phyloP scores from a whole-genome alignment of 139 green algal genomes.

The Chlamydomonas sphaeroides region DNA sequence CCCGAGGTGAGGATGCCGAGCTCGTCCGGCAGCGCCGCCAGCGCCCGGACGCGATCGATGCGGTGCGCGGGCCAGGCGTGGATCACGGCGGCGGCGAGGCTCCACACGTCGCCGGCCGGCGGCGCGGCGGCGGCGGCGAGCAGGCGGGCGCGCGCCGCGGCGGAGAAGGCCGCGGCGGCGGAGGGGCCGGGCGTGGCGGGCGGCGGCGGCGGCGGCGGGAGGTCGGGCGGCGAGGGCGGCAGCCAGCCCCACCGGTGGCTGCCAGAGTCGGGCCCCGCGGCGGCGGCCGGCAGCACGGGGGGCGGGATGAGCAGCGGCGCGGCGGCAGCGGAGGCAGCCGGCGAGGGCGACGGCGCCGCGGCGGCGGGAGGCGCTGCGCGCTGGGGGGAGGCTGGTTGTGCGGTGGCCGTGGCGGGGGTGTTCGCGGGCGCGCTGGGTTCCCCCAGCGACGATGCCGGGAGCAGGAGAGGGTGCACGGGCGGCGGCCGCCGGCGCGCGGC shows the following conservation, averaged over 20 bases:
- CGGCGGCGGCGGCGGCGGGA: not conserved
- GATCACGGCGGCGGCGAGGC: constrained; percentile 7
- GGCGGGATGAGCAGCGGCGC: constrained; percentile 9
- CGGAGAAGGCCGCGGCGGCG: not conserved
- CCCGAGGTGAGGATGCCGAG: constrained; percentile 13
- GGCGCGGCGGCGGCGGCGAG: not conserved
- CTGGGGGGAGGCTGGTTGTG: too few relatives aligned
- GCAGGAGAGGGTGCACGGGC: not conserved
- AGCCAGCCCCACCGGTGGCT: constrained; percentile 23
- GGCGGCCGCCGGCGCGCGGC: not conserved
- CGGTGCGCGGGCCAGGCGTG: constrained; percentile 27
- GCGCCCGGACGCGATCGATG: not conserved
- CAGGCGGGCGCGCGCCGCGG: not conserved
- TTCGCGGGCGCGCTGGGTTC: too few relatives aligned
- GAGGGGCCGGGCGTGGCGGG: not conserved
- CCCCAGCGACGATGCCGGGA: too few relatives aligned
- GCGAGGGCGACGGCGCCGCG: too few relatives aligned
- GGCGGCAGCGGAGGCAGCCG: not conserved
- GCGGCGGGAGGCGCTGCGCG: too few relatives aligned
- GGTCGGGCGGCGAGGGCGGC: not conserved
- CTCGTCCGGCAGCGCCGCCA: constrained; percentile 1
- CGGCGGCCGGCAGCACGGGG: not conserved
- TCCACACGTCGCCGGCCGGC: constrained; percentile 9
- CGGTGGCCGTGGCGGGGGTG: too few relatives aligned
- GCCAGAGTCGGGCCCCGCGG: not conserved